Conservation (phyloP, 306 rosid species). For the Malus sylvestris region DNA sequence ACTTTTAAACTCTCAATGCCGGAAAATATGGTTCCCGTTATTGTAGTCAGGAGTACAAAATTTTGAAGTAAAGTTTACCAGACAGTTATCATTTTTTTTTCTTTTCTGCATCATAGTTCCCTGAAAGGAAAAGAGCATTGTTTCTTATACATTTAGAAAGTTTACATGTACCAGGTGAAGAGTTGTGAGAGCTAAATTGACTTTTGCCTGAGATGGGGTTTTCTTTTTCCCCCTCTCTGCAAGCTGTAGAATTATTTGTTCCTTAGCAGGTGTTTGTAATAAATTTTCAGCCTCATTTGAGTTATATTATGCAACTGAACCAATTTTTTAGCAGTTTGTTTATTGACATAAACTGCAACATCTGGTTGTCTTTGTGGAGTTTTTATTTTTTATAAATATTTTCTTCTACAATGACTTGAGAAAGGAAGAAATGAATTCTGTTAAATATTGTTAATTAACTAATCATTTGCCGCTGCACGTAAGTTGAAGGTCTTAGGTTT, state of each 20-base stretch:
- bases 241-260: conserved; percentile 52
- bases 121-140: conserved; percentile 37
- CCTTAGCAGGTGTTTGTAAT: conserved; percentile 52
- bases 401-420: background rate
- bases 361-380: background rate
- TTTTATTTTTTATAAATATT: background rate
- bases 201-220: conserved; percentile 56
- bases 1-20: conserved; percentile 27
- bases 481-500: background rate
- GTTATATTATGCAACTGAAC: conserved; percentile 33
- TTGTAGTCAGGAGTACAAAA: conserved; percentile 66
- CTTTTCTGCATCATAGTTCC: conserved; percentile 31
- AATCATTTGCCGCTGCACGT: background rate
- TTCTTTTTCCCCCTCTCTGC: conserved; percentile 40
- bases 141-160: conserved; percentile 50
- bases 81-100: conserved; percentile 31
- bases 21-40: conserved; percentile 27
- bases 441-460: background rate
- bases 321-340: background rate
- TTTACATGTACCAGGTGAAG: conserved; percentile 43
- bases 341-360: background rate
- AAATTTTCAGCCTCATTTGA: conserved; percentile 40
- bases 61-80: conserved; percentile 59
- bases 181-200: conserved; percentile 36
- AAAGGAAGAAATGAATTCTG: background rate